Evolutionary conservation across 2,329 filamentous ascomycete genomes (phyloP), one percentile per base, ranked within the genome.

Genomic region (Colletotrichum cordylinicola): DNA sequence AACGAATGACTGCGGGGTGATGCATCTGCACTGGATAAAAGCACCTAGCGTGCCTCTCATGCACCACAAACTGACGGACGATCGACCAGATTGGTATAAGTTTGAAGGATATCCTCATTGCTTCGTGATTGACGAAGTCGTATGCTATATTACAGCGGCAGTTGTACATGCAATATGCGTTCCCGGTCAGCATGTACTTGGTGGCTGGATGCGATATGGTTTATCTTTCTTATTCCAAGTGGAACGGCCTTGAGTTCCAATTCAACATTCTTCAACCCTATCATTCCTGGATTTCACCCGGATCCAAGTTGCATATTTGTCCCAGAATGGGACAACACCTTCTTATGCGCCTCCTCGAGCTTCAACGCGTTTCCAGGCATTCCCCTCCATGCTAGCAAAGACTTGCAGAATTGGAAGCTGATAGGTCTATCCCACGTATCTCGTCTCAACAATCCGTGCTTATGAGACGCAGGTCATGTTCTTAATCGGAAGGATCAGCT

Each of bases 301-400:
- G 88, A 90, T 77, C 88, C 88, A 2, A 86, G 83, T 6, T 88
- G 86, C 71, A 82, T 85, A 15, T 84, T 85, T 67, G 79, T 87
- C 48, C 78, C 80, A 21, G 81, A 86, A 24, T 79, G 80, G 39
- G 80, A 87, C 33, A 83, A 84, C 27, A 88, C 85, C 15, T 90
- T 89, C 78, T 89, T 88, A 79, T 90, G 87, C 77, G 87, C 85
- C 8, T 87, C 87, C 0, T 90, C 88, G 2, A 89, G 87, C 2
- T 91, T 90, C 79, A 86, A 88, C 71, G 83, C 85, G 1, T 91
- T 90, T 77, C 89, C 89, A 0, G 89, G 88, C 1, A 81, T 90
- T 12, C 89, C 89, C 0, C 85, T 91, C 24, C 87, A 90, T 78
- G 87, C 88, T 3, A 89, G 86, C n/a, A 86, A 84, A 72, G 88